Evolutionary conservation across 2,329 filamentous ascomycete species (phyloP), one percentile per base, ranked within the genome.

Genomic region (Sclerotinia borealis): DNA sequence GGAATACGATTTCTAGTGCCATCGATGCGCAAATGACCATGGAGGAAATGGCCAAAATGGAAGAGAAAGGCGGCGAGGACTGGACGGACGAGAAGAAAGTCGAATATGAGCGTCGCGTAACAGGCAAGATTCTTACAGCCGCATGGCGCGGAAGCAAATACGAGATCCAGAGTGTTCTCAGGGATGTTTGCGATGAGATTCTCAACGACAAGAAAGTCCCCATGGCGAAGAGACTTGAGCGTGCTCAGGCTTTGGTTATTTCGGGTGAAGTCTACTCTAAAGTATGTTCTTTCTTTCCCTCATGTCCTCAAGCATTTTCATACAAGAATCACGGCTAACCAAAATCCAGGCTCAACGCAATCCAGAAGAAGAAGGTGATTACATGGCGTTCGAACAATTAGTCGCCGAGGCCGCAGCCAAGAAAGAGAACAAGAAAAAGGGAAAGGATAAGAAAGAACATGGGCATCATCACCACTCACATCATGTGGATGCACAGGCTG

Each of bases 1-100:
- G 95, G 95, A 93, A 91, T 74, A 99, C 95, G 36, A 97, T 99
- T 74, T 92, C 88, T 67, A 96, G 91, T 59, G 95, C 95, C 45
- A 96, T 99, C 68, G 93, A 97, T 74, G 95, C 95, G 31, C 95
- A 99, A 79, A 89, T 96, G 80, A 96, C 93, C 65, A 96, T 99
- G 86, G 93, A 99, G 80, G 93, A 97, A 77, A 98, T 99, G 95
- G 93, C 92, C 61, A 92, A 93, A 76, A 83, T 93, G 77, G 95
- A 99, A 79, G 91, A 97, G 80, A 88, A 88, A 73, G 95, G 93
- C 60, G 95, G 95, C 56, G 95, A 97, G 63, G 92, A 96, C 66
- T 99, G 95, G 95, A 98, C 95, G 0, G 95, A 99, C 67, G 95
- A 98, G 85, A 93, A 90, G 81, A 92, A 93, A 78, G 88, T 88